Base-by-base conservation (phyloP, 2,329 filamentous ascomycete genomes). In the Cytospora piceae region DNA sequence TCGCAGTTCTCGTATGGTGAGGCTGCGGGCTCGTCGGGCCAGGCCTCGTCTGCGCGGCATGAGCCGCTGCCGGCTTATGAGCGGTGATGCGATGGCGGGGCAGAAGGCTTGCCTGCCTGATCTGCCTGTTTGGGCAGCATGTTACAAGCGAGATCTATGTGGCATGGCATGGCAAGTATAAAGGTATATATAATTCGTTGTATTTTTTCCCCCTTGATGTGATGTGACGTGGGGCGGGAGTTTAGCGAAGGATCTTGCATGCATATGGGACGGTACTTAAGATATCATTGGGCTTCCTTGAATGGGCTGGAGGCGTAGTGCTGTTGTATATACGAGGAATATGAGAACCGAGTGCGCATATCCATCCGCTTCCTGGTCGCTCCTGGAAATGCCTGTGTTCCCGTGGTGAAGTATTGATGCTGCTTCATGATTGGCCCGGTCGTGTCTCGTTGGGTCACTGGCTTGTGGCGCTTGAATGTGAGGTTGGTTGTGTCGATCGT, bases 51-150 rank as follows among this genome's bases (percentile, higher is more conserved):
- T 24, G 27, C 39, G 9, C 57, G 58, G 27, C 32, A 24, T 42
- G 66, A 68, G 32, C 63, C 59, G 24, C 32, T 68, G 24, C 66
- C 66, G 49, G 66, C 66, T 7, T 68, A 68, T 57, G 59, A 68
- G 52, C 63, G 66, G 52, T 68, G 53, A 67, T 9, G 22, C 15
- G 3, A 54, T 8, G 34, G 29, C 11, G 12, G 34, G 22, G 9
- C 4, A 14, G 29, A 11, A n/a, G 2, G 20, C 20, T 5, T n/a
- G n/a, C 9, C 42, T 49, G 46, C 12, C 39, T 12, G 9, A 11
- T 8, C 3, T 22, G 42, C 7, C n/a, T 49, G n/a, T n/a, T n/a
- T n/a, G 46, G 46, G 4, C 46, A 24, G 8, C 9, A 22, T 14
- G 11, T 49, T 46, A 22, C 42, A 1, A 46, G 42, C 42, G 42